A percentile compares a stretch with the other conserved stretches of the same genome.
These are phyloP conservation scores for Zanthoxylum bungeanum DNA, from an alignment of 345 rosid genomes.

Conservation along the genomic window DNA sequence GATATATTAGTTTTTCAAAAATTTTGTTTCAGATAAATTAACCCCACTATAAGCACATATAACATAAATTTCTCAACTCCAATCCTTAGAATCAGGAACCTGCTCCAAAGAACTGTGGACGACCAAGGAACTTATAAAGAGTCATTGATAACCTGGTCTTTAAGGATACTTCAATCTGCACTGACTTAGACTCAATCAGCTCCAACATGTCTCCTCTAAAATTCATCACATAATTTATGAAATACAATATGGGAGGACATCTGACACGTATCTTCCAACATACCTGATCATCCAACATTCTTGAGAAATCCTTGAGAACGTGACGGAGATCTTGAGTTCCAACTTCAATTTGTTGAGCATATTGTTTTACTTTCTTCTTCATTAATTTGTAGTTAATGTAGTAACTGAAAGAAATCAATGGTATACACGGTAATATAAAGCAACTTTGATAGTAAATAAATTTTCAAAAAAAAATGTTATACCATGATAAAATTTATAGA, in stretches of 20 bases:
- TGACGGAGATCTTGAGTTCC: conserved; percentile 77
- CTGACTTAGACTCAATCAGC: background rate
- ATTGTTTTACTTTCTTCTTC: conserved; percentile 90
- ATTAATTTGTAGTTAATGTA: conserved; percentile 92
- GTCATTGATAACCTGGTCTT: background rate
- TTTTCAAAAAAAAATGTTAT: background rate
- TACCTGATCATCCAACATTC: conserved; percentile 94
- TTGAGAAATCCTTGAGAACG: conserved; percentile 98
- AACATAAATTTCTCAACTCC: too few species aligned
- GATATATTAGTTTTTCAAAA: too few species aligned
- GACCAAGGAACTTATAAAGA: background rate
- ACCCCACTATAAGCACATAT: too few species aligned
- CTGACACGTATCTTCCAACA: background rate
- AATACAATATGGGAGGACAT: background rate
- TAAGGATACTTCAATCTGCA: background rate
- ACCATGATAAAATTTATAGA: background rate
- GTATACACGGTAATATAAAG: background rate
- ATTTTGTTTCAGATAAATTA: too few species aligned
- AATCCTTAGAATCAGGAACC: background rate
- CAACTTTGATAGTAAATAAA: background rate
- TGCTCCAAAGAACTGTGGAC: background rate
- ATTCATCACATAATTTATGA: background rate
- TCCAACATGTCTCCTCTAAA: background rate
- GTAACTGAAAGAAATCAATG: conserved; percentile 44
- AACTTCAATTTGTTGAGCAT: conserved; percentile 73